Evolutionary conservation across 2,329 filamentous ascomycete species (phyloP).

Genomic region (Coniella lustricola): DNA sequence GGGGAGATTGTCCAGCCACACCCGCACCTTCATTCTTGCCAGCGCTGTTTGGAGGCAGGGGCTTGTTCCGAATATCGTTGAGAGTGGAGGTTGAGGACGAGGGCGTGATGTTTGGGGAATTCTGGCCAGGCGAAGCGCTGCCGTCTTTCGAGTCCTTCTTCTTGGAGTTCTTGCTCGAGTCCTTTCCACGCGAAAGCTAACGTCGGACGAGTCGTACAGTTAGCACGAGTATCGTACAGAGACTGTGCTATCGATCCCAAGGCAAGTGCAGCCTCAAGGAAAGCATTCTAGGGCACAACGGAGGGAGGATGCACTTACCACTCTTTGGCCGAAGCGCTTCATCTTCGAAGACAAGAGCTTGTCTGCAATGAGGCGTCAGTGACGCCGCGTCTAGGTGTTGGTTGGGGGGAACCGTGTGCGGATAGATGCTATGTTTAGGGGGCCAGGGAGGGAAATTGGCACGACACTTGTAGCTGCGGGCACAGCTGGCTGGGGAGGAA

Average conservation of each 20-base stretch:
- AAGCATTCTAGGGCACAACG: constrained; percentile 8
- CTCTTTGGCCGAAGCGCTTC: constrained; percentile 97
- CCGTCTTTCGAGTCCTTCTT: constrained; percentile 69
- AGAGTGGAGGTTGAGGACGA: constrained; percentile 85
- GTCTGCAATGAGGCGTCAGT: constrained; percentile 14
- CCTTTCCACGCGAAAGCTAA: constrained; percentile 89
- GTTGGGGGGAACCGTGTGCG: not conserved
- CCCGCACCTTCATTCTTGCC: constrained; percentile 30
- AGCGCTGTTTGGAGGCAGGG: constrained; percentile 53
- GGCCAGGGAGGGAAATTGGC: not conserved
- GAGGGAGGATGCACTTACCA: constrained; percentile 57
- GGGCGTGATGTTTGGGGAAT: constrained; percentile 63
- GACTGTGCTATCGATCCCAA: constrained; percentile 1
- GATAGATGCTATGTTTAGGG: not conserved
- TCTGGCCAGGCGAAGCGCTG: constrained; percentile 63
- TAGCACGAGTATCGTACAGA: constrained; percentile 4
- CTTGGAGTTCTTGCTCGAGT: constrained; percentile 73
- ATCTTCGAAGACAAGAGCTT: constrained; percentile 51
- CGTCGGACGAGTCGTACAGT: constrained; percentile 1
- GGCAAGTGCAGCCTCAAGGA: not conserved
- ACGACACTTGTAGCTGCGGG: not conserved
- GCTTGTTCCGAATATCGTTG: constrained; percentile 79
- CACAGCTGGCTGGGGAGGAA: not conserved
- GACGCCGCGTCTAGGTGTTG: constrained; percentile 3
- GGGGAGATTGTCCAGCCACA: constrained; percentile 25